phyloP scores from a whole-genome alignment of 2,329 filamentous ascomycete genomes.

The Arthrobotrys iridis region DNA sequence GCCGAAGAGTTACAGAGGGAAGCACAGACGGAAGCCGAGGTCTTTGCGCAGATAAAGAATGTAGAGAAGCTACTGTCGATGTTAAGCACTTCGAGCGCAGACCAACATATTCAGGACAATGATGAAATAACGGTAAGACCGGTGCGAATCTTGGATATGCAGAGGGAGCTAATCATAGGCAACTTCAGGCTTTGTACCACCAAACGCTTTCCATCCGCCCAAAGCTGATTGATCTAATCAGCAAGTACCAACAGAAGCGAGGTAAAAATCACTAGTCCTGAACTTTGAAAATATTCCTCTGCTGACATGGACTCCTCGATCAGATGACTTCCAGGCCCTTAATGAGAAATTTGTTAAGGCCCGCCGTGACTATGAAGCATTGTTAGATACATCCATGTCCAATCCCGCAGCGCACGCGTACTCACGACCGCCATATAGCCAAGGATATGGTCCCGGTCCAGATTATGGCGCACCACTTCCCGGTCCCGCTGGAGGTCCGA shows the following conservation, averaged over 20 bases:
- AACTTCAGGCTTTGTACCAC: slow-evolving; percentile 79
- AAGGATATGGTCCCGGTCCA: slow-evolving; percentile 60
- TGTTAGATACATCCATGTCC: slow-evolving; percentile 96
- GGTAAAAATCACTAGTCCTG: slow-evolving; percentile 67
- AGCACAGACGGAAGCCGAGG: slow-evolving; percentile 90
- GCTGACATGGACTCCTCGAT: slow-evolving; percentile 42
- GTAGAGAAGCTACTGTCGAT: slow-evolving; percentile 85
- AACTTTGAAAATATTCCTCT: background rate
- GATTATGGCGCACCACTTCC: slow-evolving; percentile 56
- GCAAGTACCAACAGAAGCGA: slow-evolving; percentile 99
- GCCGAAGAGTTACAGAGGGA: slow-evolving; percentile 93
- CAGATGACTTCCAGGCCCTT: slow-evolving; percentile 96
- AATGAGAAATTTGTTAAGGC: slow-evolving; percentile 99
- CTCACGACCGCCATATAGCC: slow-evolving; percentile 66
- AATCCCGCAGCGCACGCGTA: slow-evolving; percentile 85
- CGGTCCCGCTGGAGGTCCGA: slow-evolving; percentile 33
- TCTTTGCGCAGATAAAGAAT: slow-evolving; percentile 80
- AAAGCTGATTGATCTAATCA: slow-evolving; percentile 96
- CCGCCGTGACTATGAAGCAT: slow-evolving; percentile 90
- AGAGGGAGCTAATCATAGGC: slow-evolving; percentile 27
- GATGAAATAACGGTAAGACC: slow-evolving; percentile 86
- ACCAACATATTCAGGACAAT: slow-evolving; percentile 86
- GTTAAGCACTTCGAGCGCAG: slow-evolving; percentile 84
- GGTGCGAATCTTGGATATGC: background rate
- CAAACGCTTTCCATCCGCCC: slow-evolving; percentile 92